These are phyloP conservation scores for Fagopyrum homotropicum DNA, from an alignment of 148 eudicot genomes.

Conservation along the genomic window DNA sequence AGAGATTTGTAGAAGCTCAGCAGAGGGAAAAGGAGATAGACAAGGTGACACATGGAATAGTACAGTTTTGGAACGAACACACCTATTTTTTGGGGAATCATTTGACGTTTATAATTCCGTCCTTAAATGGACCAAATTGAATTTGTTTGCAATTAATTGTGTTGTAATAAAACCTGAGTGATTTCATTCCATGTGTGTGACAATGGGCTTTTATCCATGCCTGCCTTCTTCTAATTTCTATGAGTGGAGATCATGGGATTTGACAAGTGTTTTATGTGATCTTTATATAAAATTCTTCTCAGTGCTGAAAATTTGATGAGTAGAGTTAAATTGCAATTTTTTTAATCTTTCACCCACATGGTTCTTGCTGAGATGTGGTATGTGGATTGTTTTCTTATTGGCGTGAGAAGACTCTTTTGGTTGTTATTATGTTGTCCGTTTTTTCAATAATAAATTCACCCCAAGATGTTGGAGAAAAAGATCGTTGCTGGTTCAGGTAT, in stretches of 20 bases:
- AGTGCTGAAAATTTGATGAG: background rate
- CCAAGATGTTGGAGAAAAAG: background rate
- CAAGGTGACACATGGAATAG: too few relatives aligned
- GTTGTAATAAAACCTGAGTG: too few relatives aligned
- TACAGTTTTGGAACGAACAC: too few relatives aligned
- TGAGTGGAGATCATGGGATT: background rate
- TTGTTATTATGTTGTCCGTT: background rate
- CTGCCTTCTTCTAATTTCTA: background rate
- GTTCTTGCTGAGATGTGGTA: background rate
- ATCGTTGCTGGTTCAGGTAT: background rate
- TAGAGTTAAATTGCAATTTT: background rate
- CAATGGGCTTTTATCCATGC: background rate
- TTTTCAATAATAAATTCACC: background rate
- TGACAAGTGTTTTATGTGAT: background rate
- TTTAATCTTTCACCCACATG: background rate
- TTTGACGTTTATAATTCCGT: too few relatives aligned
- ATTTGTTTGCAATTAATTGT: too few relatives aligned
- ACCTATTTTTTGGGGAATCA: too few relatives aligned
- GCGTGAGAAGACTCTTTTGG: background rate
- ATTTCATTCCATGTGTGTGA: too few relatives aligned
- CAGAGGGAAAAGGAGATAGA: too few relatives aligned
- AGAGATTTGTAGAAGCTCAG: too few relatives aligned
- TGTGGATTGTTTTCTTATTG: background rate
- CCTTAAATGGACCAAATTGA: too few relatives aligned
- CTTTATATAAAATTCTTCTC: background rate